Conservation (phyloP, 2,329 filamentous ascomycete genomes). For the Hypoxylon sp. region DNA sequence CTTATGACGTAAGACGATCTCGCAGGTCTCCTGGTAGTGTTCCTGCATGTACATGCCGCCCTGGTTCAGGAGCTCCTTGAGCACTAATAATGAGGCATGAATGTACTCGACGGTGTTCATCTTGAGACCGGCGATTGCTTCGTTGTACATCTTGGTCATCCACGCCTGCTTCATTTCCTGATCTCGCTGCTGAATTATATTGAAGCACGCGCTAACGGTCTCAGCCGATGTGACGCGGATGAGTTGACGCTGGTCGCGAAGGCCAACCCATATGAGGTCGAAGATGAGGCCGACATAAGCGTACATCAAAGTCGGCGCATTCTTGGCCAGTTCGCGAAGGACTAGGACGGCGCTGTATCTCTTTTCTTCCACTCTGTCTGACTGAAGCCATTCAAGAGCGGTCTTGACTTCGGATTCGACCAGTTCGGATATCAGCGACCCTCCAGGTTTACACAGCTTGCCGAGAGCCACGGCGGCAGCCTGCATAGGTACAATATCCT, state of each 20-base stretch:
- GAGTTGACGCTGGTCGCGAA: conserved; percentile 89
- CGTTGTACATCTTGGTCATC: conserved; percentile 92
- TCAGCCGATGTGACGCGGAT: conserved; percentile 94
- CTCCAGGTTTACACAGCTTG: conserved; percentile 90
- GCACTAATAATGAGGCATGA: conserved; percentile 92
- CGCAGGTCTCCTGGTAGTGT: conserved; percentile 91
- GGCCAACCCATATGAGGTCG: conserved; percentile 94
- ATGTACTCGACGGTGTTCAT: conserved; percentile 87
- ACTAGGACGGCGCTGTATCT: conserved; percentile 94
- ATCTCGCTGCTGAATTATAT: conserved; percentile 94
- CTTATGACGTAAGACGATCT: conserved; percentile 92
- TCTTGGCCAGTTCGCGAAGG: conserved; percentile 89
- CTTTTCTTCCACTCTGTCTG: conserved; percentile 92
- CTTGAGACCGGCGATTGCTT: conserved; percentile 84
- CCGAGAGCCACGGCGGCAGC: conserved; percentile 90
- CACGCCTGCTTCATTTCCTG: conserved; percentile 87
- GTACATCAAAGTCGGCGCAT: conserved; percentile 95
- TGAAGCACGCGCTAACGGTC: conserved; percentile 93
- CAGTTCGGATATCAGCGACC: conserved; percentile 92
- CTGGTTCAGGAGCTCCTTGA: conserved; percentile 93
- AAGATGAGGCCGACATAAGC: conserved; percentile 95
- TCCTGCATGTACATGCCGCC: conserved; percentile 99
- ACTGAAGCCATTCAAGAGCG: conserved; percentile 95
- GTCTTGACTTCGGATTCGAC: conserved; percentile 98
- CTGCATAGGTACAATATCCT: conserved; percentile 91